Percentiles rank a stretch among this genome's conserved stretches.
phyloP scores from a whole-genome alignment of 1,284 basidiomycete genomes.

The Papiliotrema flavescens region DNA sequence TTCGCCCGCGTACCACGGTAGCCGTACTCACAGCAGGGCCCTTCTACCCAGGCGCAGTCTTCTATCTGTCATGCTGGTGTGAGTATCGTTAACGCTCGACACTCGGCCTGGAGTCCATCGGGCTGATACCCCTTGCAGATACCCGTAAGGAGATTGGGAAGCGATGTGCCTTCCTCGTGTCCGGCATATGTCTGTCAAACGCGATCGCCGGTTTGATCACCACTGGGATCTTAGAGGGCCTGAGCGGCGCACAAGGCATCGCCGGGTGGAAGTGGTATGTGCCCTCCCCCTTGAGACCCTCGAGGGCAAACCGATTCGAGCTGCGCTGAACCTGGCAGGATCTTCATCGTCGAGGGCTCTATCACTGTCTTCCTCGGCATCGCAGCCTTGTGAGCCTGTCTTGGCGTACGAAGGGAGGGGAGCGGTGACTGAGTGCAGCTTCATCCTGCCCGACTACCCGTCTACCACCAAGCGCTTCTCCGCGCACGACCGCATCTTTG shows the following conservation, averaged over 20 bases:
- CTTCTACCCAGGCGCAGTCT: background rate
- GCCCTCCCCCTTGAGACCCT: no score
- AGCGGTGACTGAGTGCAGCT: background rate
- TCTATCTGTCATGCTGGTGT: background rate
- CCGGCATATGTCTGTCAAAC: conserved; percentile 2
- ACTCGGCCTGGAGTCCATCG: background rate
- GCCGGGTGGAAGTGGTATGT: background rate
- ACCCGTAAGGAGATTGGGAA: conserved; percentile 5
- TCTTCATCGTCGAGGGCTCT: conserved; percentile 1
- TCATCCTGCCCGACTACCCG: conserved; percentile 1
- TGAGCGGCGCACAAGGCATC: background rate
- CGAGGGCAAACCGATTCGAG: no score
- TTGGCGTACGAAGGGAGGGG: background rate
- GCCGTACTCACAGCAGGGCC: background rate
- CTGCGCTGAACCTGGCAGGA: background rate
- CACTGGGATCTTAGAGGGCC: background rate
- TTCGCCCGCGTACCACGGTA: background rate
- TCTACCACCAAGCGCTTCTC: background rate
- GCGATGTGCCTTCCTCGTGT: background rate
- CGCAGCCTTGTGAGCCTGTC: background rate
- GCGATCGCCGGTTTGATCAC: background rate
- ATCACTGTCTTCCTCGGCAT: background rate
- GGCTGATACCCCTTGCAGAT: background rate
- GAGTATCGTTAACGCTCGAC: no score
- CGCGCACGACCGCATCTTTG: background rate